A percentile compares a stretch with the other conserved stretches of the same genome.
These are phyloP conservation scores for Jacaranda copaia DNA, from an alignment of 257 asterid species.

Conservation along the genomic window DNA sequence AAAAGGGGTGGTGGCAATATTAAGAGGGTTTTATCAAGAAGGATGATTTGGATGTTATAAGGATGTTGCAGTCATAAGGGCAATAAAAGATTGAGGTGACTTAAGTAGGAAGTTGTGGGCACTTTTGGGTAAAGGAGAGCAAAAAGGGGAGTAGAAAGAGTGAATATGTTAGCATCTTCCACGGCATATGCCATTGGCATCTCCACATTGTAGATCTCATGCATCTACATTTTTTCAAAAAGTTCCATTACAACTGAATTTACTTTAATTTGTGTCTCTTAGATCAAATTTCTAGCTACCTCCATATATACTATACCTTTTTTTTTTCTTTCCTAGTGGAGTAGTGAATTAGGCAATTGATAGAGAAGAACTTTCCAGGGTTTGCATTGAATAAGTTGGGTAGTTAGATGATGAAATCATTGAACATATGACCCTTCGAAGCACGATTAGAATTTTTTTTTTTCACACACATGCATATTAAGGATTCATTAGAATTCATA, in stretches of 20 bases:
- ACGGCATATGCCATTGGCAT: conserved; percentile 52
- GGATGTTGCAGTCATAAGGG: conserved; percentile 40
- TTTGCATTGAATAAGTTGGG: not conserved
- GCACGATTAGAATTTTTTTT: too few relatives aligned
- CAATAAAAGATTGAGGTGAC: conserved; percentile 54
- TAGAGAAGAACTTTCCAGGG: not conserved
- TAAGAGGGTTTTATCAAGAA: conserved; percentile 55
- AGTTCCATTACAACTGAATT: not conserved
- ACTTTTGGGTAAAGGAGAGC: conserved; percentile 52
- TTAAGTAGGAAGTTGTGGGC: conserved; percentile 43
- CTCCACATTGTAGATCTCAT: conserved; percentile 32
- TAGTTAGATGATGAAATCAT: not conserved
- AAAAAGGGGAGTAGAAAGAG: conserved; percentile 32
- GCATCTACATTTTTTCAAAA: not conserved
- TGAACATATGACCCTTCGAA: not conserved
- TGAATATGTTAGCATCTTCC: conserved; percentile 56
- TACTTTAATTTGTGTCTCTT: not conserved
- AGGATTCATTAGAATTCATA: too few relatives aligned
- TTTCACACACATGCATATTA: too few relatives aligned
- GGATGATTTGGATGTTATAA: conserved; percentile 40
- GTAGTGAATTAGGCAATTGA: not conserved
- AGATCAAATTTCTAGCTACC: not conserved
- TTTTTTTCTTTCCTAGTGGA: not conserved
- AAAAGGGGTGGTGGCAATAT: conserved; percentile 32
- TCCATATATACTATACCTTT: not conserved